These are phyloP conservation scores for Chaetomium strumarium DNA, from an alignment of 2,329 filamentous ascomycete genomes.

Conservation along the genomic window DNA sequence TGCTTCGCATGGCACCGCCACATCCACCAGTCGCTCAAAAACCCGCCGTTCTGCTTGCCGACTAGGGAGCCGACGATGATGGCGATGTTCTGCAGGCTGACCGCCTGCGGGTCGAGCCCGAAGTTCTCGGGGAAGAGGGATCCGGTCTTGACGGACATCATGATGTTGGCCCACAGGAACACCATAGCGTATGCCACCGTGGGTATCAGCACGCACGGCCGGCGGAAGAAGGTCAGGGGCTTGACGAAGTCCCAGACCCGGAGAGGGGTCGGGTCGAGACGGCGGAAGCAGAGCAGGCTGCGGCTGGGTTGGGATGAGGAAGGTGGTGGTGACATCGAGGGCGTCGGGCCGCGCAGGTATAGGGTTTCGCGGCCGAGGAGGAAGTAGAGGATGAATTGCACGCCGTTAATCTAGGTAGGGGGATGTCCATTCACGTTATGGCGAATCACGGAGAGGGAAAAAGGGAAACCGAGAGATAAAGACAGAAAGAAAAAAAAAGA, in stretches of 20 bases:
- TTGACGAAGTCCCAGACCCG: constrained; percentile 44
- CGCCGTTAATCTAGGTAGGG: constrained; percentile 44
- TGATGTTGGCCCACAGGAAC: constrained; percentile 48
- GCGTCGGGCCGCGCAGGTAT: constrained; percentile 38
- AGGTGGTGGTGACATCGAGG: constrained; percentile 15
- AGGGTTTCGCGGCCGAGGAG: constrained; percentile 51
- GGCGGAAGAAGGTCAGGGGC: constrained; percentile 38
- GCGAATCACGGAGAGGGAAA: too few species aligned
- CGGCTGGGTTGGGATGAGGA: constrained; percentile 15
- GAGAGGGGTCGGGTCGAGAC: constrained; percentile 48
- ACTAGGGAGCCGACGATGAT: constrained; percentile 54
- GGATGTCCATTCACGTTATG: too few species aligned
- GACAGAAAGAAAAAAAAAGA: too few species aligned
- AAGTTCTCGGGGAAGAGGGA: constrained; percentile 52
- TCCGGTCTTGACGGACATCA: constrained; percentile 54
- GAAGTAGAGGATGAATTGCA: constrained; percentile 51
- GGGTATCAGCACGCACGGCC: constrained; percentile 44
- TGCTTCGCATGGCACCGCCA: constrained; percentile 20
- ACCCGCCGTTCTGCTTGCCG: constrained; percentile 53
- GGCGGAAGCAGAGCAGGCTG: constrained; percentile 36
- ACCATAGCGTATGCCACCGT: constrained; percentile 50
- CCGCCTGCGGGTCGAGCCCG: constrained; percentile 49
- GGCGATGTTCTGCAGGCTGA: constrained; percentile 53
- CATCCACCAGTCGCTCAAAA: constrained; percentile 50
- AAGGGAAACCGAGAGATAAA: constrained; percentile 29